Percentiles rank a stretch among this genome's conserved stretches.
These are phyloP conservation scores for Epichloe baconii DNA, from an alignment of 2,329 filamentous ascomycete genomes.

Conservation along the genomic window DNA sequence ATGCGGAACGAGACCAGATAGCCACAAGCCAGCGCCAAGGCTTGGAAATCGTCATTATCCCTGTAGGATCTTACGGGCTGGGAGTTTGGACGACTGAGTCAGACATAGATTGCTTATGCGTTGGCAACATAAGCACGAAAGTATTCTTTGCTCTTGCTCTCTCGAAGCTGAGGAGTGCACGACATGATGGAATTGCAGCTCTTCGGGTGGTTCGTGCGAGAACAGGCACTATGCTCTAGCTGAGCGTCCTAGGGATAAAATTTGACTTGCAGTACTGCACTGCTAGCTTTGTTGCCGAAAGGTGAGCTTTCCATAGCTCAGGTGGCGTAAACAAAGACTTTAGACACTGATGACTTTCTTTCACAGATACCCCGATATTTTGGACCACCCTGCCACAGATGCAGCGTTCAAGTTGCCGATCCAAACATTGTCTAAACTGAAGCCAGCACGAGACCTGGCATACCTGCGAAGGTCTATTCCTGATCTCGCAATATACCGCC, in stretches of 20 bases:
- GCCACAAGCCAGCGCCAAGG: conserved; percentile 9
- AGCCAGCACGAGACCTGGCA: conserved; percentile 42
- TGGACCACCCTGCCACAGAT: too few species aligned
- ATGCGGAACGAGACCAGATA: conserved; percentile 12
- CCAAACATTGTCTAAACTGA: too few species aligned
- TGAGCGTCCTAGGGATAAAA: conserved; percentile 22
- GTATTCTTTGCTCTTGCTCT: conserved; percentile 22
- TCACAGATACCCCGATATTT: too few species aligned
- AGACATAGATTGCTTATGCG: conserved; percentile 53
- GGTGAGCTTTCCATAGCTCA: conserved; percentile 7
- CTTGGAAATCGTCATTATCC: conserved; percentile 33
- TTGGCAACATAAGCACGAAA: conserved; percentile 46
- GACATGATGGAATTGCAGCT: conserved; percentile 15
- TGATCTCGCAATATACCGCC: conserved; percentile 39
- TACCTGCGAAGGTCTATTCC: conserved; percentile 15
- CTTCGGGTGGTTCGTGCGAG: conserved; percentile 44
- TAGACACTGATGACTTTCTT: neutral
- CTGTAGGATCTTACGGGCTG: too few species aligned
- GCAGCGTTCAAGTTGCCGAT: conserved; percentile 41
- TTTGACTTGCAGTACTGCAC: conserved; percentile 36
- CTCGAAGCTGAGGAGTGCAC: too few species aligned
- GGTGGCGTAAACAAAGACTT: too few species aligned
- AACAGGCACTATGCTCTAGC: conserved; percentile 50
- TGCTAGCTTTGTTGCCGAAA: conserved; percentile 19
- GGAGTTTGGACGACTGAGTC: conserved; percentile 24